Evolutionary conservation across 257 asterid species (phyloP).

Genomic region (Ballota nigra): DNA sequence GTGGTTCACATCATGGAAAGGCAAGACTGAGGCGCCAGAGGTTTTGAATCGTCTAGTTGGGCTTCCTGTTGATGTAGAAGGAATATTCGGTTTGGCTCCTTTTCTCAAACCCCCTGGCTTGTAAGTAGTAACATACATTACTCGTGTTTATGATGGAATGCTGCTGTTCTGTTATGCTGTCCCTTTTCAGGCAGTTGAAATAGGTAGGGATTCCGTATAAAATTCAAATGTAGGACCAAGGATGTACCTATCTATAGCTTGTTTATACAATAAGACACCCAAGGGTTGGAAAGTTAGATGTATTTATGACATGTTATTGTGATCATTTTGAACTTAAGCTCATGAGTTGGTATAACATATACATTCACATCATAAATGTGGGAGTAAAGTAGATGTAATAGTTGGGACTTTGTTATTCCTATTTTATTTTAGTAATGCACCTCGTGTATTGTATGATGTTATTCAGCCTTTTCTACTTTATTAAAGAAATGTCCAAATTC

Average conservation of each 20-base stretch:
- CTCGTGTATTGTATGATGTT: too few species aligned
- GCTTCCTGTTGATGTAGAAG: conserved; percentile 71
- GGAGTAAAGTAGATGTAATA: too few species aligned
- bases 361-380: too few species aligned
- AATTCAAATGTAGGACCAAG: too few species aligned
- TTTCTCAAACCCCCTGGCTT: conserved; percentile 92
- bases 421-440: background rate
- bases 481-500: too few species aligned
- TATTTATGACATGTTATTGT: background rate
- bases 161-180: background rate
- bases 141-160: background rate
- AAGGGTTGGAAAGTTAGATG: background rate
- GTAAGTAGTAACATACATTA: conserved; percentile 29
- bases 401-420: background rate
- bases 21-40: conserved; percentile 60
- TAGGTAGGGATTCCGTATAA: background rate
- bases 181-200: background rate
- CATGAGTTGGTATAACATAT: too few species aligned
- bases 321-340: background rate
- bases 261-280: background rate
- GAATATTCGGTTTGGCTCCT: conserved; percentile 52
- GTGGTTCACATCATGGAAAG: conserved; percentile 90
- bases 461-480: too few species aligned
- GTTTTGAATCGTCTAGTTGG: conserved; percentile 47
- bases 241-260: background rate